Conservation (phyloP, 225 moss, liverwort and hornwort species). For the Marchantia polymorpha region DNA sequence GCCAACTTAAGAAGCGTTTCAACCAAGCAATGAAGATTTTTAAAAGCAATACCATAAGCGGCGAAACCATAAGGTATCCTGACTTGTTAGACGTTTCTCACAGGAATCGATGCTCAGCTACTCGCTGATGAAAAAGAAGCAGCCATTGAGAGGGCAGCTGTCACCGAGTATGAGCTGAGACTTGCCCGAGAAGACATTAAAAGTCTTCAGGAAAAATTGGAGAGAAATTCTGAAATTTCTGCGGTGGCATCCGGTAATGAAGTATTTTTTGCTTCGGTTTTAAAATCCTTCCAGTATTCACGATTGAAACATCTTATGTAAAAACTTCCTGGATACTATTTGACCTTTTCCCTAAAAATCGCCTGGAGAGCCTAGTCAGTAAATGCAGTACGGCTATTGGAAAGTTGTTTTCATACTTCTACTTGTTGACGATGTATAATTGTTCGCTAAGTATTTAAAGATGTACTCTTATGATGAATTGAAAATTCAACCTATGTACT, state of each 20-base stretch:
- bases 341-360: not conserved
- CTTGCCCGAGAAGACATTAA: conserved; percentile 89
- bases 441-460: no score
- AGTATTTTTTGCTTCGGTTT: not conserved
- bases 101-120: conserved; percentile 85
- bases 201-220: conserved; percentile 79
- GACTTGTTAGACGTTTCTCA: not conserved
- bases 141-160: conserved; percentile 76
- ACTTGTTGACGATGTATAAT: no score
- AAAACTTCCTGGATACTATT: not conserved
- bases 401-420: not conserved
- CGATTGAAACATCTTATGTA: not conserved
- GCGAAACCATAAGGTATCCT: not conserved
- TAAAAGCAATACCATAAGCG: no score
- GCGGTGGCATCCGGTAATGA: conserved; percentile 22
- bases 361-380: no score
- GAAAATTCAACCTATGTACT: not conserved
- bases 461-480: no score
- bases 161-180: conserved; percentile 85
- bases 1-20: not conserved
- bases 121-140: conserved; percentile 75
- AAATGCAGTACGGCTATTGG: not conserved
- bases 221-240: conserved; percentile 57
- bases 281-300: not conserved
- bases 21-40: not conserved